Evolutionary conservation across 1,284 basidiomycete species (phyloP).

Genomic region (Tylopilus orsonianus): DNA sequence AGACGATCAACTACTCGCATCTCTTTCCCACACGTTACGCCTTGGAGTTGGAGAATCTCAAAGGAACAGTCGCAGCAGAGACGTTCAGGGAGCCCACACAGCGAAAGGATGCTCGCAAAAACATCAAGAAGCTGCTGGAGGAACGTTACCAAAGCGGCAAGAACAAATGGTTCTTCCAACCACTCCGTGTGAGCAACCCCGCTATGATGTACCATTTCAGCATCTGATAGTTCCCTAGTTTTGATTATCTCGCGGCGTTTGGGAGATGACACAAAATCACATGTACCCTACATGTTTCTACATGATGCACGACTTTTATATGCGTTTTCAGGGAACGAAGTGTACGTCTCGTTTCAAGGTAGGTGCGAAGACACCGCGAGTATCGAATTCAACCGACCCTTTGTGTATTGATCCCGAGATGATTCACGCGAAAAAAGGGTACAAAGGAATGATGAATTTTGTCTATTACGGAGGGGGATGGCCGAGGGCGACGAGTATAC

Average conservation of each 20-base stretch:
- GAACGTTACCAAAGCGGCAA: conserved; percentile 88
- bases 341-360: neutral
- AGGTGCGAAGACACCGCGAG: too few species aligned
- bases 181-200: conserved; percentile 62
- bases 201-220: neutral
- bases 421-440: neutral
- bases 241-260: conserved; percentile 7
- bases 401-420: too few species aligned
- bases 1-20: conserved; percentile 95
- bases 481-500: conserved; percentile 15
- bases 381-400: too few species aligned
- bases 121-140: conserved; percentile 92
- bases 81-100: conserved; percentile 96
- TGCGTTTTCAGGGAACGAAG: conserved; percentile 6
- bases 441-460: conserved; percentile 21
- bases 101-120: conserved; percentile 93
- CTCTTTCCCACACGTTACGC: conserved; percentile 97
- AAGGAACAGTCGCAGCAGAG: conserved; percentile 78
- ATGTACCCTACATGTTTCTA: conserved; percentile 33
- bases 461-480: conserved; percentile 25
- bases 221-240: conserved; percentile 22
- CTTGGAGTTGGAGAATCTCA: conserved; percentile 90
- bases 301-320: conserved; percentile 26
- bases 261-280: conserved; percentile 29
- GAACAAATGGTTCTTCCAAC: conserved; percentile 94